These are phyloP conservation scores for Ilyonectria mors-panacis DNA, from an alignment of 2,329 filamentous ascomycete genomes.

Conservation along the genomic window DNA sequence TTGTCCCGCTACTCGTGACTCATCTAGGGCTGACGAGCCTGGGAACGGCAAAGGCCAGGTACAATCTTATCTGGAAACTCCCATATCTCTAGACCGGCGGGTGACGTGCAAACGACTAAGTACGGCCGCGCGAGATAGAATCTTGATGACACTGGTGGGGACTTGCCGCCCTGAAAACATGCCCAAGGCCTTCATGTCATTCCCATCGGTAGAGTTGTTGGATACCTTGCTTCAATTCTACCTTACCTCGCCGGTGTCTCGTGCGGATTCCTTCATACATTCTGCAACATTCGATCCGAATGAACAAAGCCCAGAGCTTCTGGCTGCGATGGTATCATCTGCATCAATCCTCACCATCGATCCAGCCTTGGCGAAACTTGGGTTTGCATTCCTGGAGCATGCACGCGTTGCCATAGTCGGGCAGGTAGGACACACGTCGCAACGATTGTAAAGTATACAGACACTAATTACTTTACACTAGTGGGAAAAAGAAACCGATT, in stretches of 20 bases:
- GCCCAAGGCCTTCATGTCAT: conserved; percentile 11
- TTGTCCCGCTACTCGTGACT: too few relatives aligned
- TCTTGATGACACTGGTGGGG: conserved; percentile 4
- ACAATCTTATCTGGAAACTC: too few relatives aligned
- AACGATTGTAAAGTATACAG: too few relatives aligned
- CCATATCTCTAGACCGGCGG: too few relatives aligned
- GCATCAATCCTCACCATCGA: conserved; percentile 11
- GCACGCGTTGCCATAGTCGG: neutral
- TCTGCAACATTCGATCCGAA: conserved; percentile 13
- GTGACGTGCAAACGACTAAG: neutral
- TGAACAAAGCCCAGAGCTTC: conserved; percentile 6
- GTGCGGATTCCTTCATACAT: conserved; percentile 6
- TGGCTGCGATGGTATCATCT: conserved; percentile 10
- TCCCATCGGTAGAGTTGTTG: conserved; percentile 13
- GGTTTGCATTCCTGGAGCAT: conserved; percentile 2
- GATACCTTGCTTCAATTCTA: conserved; percentile 10
- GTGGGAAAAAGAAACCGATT: neutral
- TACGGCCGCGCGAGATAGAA: conserved; percentile 2
- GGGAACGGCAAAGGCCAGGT: too few relatives aligned
- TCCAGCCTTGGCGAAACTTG: conserved; percentile 1
- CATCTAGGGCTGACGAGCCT: too few relatives aligned
- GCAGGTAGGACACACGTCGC: neutral
- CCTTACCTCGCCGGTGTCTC: conserved; percentile 12
- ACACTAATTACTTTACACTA: too few relatives aligned
- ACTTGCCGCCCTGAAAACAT: neutral